Evolutionary conservation across 2,329 filamentous ascomycete species (phyloP), one percentile per base, ranked within the genome.

Genomic region (Sporothrix variecibatus): DNA sequence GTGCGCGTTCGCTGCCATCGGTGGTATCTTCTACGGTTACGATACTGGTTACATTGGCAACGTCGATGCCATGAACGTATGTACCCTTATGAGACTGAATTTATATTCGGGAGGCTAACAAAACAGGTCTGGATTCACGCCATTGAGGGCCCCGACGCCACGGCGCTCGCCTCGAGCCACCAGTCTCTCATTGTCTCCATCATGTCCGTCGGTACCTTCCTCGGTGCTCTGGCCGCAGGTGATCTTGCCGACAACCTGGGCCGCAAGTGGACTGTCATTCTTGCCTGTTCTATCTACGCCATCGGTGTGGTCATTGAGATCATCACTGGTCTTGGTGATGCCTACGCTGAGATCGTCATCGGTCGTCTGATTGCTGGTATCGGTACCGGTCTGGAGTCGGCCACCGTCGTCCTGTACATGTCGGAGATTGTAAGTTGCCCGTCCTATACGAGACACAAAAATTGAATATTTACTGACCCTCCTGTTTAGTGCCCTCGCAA

Each of bases 401-500:
- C 93, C 79, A 90, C 94, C 79, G 90, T 94, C 82, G 93, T 94
- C 80, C 86, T 94, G 75, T 95, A 96, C 88, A 95, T 96, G 93
- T 94, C 91, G 67, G 93, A 95, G 84, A 93, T 95, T 81, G 84
- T 85, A 76, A 43, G 60, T 15, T 6, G 15, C 23, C 31, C 58
- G 20, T 31, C 9, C 3, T 5, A 28, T 12, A 28, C 12, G 51
- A 53, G 5, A 11, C 3, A 28, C 26, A 28, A 12, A 28, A 56
- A 23, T 26, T 11, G 28, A 56, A 28, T 23, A 26, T 9, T 26
- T 9, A 38, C 28, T 38, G 23, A 64, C 60, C 12, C 26, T 7
- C 9, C n/a, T 23, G 11, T 15, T 28, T 9, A 64, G 60, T 64
- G 60, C 60, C 91, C 92, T 74, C 88, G 87, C 82, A 93, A 93